Percentiles rank a stretch among this genome's conserved stretches.
Evolutionary conservation across 106 monocot genomes (phyloP).

Genomic region (Acorus gramineus): DNA sequence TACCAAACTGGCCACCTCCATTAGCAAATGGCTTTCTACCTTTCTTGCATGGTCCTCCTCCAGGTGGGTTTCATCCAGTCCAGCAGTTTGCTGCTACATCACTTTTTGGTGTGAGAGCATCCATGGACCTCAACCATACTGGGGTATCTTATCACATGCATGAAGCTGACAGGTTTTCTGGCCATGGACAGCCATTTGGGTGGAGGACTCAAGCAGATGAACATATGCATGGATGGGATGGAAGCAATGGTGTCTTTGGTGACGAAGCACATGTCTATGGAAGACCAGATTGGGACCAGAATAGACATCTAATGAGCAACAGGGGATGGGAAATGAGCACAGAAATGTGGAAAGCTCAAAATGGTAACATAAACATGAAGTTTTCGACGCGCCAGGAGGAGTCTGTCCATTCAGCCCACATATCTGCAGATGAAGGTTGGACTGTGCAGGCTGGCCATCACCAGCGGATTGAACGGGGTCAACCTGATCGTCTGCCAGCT

Average conservation of each 20-base stretch:
- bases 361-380: slow-evolving; percentile 19
- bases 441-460: too few species aligned
- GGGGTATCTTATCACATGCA: slow-evolving; percentile 35
- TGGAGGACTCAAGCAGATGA: too few species aligned
- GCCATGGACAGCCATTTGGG: slow-evolving; percentile 57
- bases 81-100: slow-evolving; percentile 57
- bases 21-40: slow-evolving; percentile 63
- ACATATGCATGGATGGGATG: slow-evolving; percentile 59
- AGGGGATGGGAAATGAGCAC: slow-evolving; percentile 40
- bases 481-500: too few species aligned
- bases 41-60: slow-evolving; percentile 54
- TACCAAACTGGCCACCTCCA: slow-evolving; percentile 50
- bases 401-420: slow-evolving; percentile 8
- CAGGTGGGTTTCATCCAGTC: slow-evolving; percentile 53
- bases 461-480: too few species aligned
- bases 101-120: slow-evolving; percentile 58
- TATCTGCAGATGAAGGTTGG: too few species aligned
- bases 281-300: slow-evolving; percentile 60
- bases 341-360: slow-evolving; percentile 40
- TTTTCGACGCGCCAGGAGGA: slow-evolving; percentile 22
- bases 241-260: slow-evolving; percentile 32
- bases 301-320: slow-evolving; percentile 24
- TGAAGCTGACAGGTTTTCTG: slow-evolving; percentile 53
- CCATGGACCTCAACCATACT: slow-evolving; percentile 43
- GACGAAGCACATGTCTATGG: slow-evolving; percentile 46